Conservation (phyloP, 495 filamentous ascomycete species). For the Haplographium delicatum region DNA sequence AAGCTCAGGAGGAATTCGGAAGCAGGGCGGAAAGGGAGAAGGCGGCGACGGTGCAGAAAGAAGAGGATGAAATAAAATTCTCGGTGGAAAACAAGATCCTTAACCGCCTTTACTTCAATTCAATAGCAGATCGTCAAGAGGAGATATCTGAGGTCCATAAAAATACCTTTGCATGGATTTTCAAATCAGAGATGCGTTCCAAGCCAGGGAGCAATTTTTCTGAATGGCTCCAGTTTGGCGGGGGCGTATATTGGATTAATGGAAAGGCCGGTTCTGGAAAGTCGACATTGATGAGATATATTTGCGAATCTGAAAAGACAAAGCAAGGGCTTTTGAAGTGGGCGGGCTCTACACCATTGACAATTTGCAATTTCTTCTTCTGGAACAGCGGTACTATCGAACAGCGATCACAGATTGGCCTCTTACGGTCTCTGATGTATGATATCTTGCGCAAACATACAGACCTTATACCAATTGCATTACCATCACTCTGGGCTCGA, state of each 20-base stretch:
- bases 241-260: slow-evolving; percentile 29
- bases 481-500: slow-evolving; percentile 15
- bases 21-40: background rate
- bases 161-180: slow-evolving; percentile 24
- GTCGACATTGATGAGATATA: slow-evolving; percentile 34
- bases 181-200: background rate
- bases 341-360: slow-evolving; percentile 6
- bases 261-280: slow-evolving; percentile 36
- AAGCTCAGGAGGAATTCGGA: too few species aligned
- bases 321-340: slow-evolving; percentile 19
- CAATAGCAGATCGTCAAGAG: slow-evolving; percentile 21
- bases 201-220: slow-evolving; percentile 12
- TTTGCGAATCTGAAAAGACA: slow-evolving; percentile 5
- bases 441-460: slow-evolving; percentile 13
- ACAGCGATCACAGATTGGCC: slow-evolving; percentile 28
- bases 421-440: slow-evolving; percentile 26
- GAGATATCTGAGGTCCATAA: slow-evolving; percentile 19
- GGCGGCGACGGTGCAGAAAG: background rate
- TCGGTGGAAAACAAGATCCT: slow-evolving; percentile 9
- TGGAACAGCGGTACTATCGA: slow-evolving; percentile 27
- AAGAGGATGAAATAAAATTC: background rate
- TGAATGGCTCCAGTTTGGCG: slow-evolving; percentile 15
- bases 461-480: slow-evolving; percentile 14
- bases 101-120: slow-evolving; percentile 14
- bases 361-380: slow-evolving; percentile 29